Percentiles rank a stretch among this genome's conserved stretches.
phyloP scores from a whole-genome alignment of 2,329 filamentous ascomycete genomes.

The Xylariaceae sp. region DNA sequence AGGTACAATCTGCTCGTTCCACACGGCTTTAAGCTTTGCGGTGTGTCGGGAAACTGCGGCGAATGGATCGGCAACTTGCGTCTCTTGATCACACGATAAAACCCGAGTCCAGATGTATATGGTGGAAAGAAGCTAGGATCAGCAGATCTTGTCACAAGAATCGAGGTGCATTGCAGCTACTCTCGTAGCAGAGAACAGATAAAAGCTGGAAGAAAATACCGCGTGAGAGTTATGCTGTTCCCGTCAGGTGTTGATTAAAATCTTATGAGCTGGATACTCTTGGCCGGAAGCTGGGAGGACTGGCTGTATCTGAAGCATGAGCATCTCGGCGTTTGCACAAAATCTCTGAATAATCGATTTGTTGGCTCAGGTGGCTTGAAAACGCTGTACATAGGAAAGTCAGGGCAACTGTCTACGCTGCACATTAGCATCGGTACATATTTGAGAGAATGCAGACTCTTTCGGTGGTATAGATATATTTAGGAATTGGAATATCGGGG shows the following conservation, averaged over 20 bases:
- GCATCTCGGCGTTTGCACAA: conserved; percentile 15
- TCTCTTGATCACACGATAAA: conserved; percentile 68
- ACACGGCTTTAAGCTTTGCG: conserved; percentile 81
- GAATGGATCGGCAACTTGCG: conserved; percentile 83
- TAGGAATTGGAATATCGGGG: too few species aligned
- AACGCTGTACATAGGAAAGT: conserved; percentile 19
- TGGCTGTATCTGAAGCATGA: conserved; percentile 15
- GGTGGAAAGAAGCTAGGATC: not conserved
- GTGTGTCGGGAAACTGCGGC: conserved; percentile 76
- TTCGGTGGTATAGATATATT: too few species aligned
- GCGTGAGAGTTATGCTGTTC: conserved; percentile 8
- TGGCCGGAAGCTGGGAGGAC: conserved; percentile 1
- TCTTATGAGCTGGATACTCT: conserved; percentile 14
- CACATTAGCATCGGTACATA: too few species aligned
- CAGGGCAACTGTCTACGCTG: too few species aligned
- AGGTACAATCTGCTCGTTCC: conserved; percentile 88
- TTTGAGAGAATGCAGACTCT: too few species aligned
- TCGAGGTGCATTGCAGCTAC: conserved; percentile 4
- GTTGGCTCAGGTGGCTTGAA: conserved; percentile 1
- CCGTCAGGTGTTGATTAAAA: conserved; percentile 7
- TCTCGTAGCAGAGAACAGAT: conserved; percentile 3
- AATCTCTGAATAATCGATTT: not conserved
- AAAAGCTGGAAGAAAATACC: not conserved
- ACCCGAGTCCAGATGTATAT: not conserved
- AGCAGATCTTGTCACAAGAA: conserved; percentile 2